Evolutionary conservation across 2,329 filamentous ascomycete species (phyloP), one percentile per base, ranked within the genome.

Genomic region (Biscogniauxia sp.): DNA sequence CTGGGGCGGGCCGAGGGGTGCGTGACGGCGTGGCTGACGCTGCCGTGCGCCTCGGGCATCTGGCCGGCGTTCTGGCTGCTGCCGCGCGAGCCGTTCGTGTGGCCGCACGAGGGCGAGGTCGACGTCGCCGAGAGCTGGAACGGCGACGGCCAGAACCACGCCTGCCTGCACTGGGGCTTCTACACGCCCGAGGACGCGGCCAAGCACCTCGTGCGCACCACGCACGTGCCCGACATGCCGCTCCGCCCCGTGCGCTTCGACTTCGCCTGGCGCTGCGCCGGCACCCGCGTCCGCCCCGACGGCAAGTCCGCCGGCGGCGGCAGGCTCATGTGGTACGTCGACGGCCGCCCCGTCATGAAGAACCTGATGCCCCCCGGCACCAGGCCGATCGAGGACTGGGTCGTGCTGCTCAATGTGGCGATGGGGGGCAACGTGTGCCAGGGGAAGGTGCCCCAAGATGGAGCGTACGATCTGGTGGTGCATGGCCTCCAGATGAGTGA

Each of bases 61-160:
- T 87, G 84, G 84, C 84, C 84, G 0, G 84, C 84, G 0, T 86
- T 86, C 67, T 87, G 84, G 84, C 78, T 87, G 56, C 74, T 87
- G 5, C 84, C 84, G 0, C 72, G 77, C 32, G 82, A 87, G 64
- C 84, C 84, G 0, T 87, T 86, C 66, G 72, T 73, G 0, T 87
- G 84, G 84, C 84, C 84, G 0, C 78, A 73, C 0, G 84, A 87
- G 61, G 84, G 84, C 58, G 84, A 87, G 69, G 75, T 87, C 13
- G 84, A 87, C 69, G 84, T 87, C 53, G 80, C 84, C 50, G 84
- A 87, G 72, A 81, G 77, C n/a, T 87, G 84, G 84, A 86, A 87
- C 63, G 84, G 80, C 19, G 81, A 85, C 61, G 69, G 72, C 37
- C 75, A 80, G 54, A 87, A 87, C 68, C 80, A 83, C 58, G 78